These are phyloP conservation scores for Luffa aegyptiaca DNA, from an alignment of 306 rosid genomes.

Conservation along the genomic window DNA sequence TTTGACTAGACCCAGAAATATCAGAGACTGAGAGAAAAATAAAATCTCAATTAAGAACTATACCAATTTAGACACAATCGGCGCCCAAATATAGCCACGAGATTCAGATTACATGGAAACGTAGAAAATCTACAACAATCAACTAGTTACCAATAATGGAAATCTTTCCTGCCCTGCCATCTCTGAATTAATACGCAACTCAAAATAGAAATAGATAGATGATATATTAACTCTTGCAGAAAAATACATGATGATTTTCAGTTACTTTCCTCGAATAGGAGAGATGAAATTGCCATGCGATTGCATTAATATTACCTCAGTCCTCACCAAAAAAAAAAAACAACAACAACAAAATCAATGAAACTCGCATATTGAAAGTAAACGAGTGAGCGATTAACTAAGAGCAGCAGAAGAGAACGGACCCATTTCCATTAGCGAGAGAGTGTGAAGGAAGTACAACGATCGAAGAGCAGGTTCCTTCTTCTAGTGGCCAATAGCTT, in stretches of 20 bases:
- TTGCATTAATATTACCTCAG: too few species aligned
- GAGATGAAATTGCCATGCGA: background rate
- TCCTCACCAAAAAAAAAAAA: background rate
- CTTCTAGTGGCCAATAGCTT: background rate
- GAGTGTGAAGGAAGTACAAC: background rate
- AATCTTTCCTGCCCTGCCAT: background rate
- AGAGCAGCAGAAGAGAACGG: background rate
- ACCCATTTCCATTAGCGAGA: background rate
- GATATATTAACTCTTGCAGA: background rate
- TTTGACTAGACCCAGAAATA: background rate
- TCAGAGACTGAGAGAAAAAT: background rate
- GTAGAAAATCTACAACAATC: background rate
- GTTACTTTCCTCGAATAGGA: background rate
- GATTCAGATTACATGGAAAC: background rate
- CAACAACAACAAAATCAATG: background rate
- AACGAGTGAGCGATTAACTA: background rate
- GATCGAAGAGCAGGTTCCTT: background rate
- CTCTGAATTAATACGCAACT: background rate
- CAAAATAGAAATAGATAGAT: background rate
- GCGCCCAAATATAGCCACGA: background rate
- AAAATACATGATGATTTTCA: background rate
- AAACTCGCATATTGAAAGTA: background rate
- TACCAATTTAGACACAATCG: conserved; percentile 4
- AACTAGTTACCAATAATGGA: background rate
- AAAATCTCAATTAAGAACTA: conserved; percentile 8